Evolutionary conservation across 1,284 basidiomycete species (phyloP).

Genomic region (Fistulinella cinereoalba): DNA sequence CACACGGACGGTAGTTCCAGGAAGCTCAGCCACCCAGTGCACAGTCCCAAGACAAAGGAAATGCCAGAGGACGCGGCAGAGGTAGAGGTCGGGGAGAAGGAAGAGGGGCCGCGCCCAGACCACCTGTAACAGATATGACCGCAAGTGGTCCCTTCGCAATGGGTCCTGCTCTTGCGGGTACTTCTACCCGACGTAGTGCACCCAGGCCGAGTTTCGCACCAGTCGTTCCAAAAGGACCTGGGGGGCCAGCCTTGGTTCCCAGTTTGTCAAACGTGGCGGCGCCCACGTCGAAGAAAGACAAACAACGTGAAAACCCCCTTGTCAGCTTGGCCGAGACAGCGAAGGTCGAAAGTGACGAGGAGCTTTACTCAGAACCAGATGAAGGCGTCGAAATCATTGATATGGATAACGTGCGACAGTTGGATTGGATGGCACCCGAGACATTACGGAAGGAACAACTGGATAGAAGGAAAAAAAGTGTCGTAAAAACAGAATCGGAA

Average conservation of each 20-base stretch:
- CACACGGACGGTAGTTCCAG: constrained; percentile 33
- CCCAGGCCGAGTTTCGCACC: constrained; percentile 56
- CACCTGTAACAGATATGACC: constrained; percentile 63
- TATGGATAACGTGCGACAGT: constrained; percentile 74
- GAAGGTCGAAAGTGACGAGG: constrained; percentile 50
- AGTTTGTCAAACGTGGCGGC: constrained; percentile 45
- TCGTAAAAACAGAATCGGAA: constrained; percentile 47
- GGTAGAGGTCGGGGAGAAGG: constrained; percentile 48
- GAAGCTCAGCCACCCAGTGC: constrained; percentile 41
- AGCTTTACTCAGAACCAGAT: constrained; percentile 85
- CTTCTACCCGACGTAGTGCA: constrained; percentile 46
- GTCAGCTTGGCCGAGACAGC: constrained; percentile 23
- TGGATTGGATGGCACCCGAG: constrained; percentile 91
- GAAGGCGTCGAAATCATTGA: constrained; percentile 87
- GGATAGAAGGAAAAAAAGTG: constrained; percentile 42
- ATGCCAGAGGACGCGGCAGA: constrained; percentile 50
- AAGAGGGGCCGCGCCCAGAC: constrained; percentile 48
- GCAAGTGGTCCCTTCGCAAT: constrained; percentile 84
- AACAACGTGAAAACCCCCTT: constrained; percentile 32
- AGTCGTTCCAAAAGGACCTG: constrained; percentile 38
- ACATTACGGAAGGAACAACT: constrained; percentile 59
- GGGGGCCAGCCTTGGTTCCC: constrained; percentile 43
- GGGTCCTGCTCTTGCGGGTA: constrained; percentile 68
- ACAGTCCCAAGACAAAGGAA: constrained; percentile 35
- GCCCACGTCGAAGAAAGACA: constrained; percentile 43